Base-by-base conservation (phyloP, 108 stramenopile species). In the Nannochloropsis gaditana region DNA sequence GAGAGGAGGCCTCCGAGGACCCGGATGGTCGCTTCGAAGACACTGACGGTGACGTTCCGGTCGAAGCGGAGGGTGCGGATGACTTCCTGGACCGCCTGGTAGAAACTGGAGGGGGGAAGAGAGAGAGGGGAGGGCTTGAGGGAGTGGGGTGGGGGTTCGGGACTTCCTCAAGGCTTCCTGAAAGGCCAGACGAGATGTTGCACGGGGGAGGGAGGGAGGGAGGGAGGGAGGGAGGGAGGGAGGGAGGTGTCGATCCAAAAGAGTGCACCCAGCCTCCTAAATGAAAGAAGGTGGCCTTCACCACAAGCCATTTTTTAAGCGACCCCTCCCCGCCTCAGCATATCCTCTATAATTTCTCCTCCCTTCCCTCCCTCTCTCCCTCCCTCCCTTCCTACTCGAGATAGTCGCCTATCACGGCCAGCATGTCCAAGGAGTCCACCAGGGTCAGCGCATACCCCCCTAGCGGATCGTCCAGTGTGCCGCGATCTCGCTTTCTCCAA, bases 21-120 rank as follows among this genome's bases (percentile, higher is more conserved):
- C 19, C 93, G 86, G 41, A 93, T 93, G 45, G 83, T 92, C 50
- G 91, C 87, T 82, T 93, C 93, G 43, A 93, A 93, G n/a, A 92
- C 88, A 11, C 84, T 85, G 43, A 93, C 90, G 42, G 79, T 83
- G n/a, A 91, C 91, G 82, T 91, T 90, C 6, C 91, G 85, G 87
- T 92, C 90, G 42, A 92, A 92, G 11, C 86, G 19, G 45, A 90
- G 42, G 41, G 42, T n/a, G 10, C 17, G 31, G 2, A 19, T 15
- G 21, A 89, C 44, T n/a, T 81, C 11, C 5, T 83, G 82, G 15
- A 83, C 45, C 41, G 90, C 80, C 8, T 41, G 43, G 17, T 79
- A 41, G 43, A 91, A 91, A 9, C 19, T 82, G 11, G 17, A 21
- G 59, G 59, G 59, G n/a, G 5, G 59, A 9, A 9, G 79, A 8